Evolutionary conservation across 2,329 filamentous ascomycete genomes (phyloP), one percentile per base, ranked within the genome.

Genomic region (Phialocephala subalpina): DNA sequence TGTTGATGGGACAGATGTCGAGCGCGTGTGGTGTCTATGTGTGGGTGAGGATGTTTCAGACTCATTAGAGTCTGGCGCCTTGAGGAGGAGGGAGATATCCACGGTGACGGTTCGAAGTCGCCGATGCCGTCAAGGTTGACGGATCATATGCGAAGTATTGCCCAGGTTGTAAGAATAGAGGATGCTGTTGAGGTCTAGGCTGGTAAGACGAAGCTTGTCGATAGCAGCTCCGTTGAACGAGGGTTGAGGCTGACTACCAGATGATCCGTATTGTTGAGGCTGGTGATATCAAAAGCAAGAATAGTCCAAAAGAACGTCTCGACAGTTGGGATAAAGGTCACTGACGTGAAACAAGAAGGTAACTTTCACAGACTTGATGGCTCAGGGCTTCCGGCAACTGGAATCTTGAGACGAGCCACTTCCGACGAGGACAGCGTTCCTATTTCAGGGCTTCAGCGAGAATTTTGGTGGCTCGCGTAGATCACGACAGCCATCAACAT

Each of bases 21-120:
- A 73, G 65, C 72, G 64, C 55, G 67, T 73, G 38, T 73, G 71
- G 64, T 72, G 78, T 66, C 72, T 80, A 73, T 79, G 82, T 74
- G 74, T 65, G 56, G 70, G 71, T 66, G 72, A 79, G 74, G 83
- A 82, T 68, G 80, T 80, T 73, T 84, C 84, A 79, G 90, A 89
- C 86, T 92, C 90, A 86, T 89, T 83, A 81, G 90, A 90, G 86
- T 89, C 89, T 78, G 88, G 83, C 78, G 85, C 86, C 86, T 94
- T 92, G 81, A 97, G 87, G 73, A 97, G 87, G 73, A 91, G 90
- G 81, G 92, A 89, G 91, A 97, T 97, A 94, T 97, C 94, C 94
- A 97, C 90, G 87, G 85, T 94, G 88, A 84, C 87, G 86, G 85
- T 85, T 63, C 70, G 69, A 68, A 67, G 60, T 75, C 64, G 73